Base-by-base conservation (phyloP, 768 basidiomycete genomes). In the Phaeotremella skinneri region DNA sequence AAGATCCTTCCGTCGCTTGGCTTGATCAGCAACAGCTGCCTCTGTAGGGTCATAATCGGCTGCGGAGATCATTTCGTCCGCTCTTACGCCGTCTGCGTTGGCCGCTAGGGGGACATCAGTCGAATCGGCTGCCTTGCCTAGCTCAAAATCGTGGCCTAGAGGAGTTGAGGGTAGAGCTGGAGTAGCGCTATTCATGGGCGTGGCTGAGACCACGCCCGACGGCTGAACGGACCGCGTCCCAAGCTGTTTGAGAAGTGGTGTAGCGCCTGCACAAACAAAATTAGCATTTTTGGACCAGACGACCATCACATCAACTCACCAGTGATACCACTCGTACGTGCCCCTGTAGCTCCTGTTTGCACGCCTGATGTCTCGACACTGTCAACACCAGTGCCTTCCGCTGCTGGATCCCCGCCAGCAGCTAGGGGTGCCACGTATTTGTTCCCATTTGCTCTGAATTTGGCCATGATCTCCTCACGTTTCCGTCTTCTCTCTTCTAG, bases 1-100 rank as follows among this genome's bases (percentile, higher is more conserved):
- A 26, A 79, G 75, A 63, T 79, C 69, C 71, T 83, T 80, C 30
- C 85, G 82, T 20, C 87, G 83, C 63, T 85, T 85, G 58, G 85
- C 85, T 61, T 91, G 89, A 62, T 93, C 90, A 71, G 90, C 89
- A 23, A 87, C 82, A 23, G 87, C 83, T 79, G 97, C 94, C 65
- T 87, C 73, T 65, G 82, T 85, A 31, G 87, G 86, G 73, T 97
- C 89, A 77, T 96, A 96, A 78, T 97, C 93, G 45, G 91, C 93
- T 21, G 93, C 93, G 29, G 85, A 88, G 43, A 96, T 81, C 70
- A 91, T 88, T 65, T 87, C 85, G 31, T 74, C 80, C 54, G 58
- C 70, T 17, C 67, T 67, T 79, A 80, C 17, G 14, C 62, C 63
- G 21, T 66, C 16, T 16, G 78, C 79, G 55, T 82, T 81, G 6